phyloP scores from a whole-genome alignment of 257 asterid genomes.

The Striga asiatica region DNA sequence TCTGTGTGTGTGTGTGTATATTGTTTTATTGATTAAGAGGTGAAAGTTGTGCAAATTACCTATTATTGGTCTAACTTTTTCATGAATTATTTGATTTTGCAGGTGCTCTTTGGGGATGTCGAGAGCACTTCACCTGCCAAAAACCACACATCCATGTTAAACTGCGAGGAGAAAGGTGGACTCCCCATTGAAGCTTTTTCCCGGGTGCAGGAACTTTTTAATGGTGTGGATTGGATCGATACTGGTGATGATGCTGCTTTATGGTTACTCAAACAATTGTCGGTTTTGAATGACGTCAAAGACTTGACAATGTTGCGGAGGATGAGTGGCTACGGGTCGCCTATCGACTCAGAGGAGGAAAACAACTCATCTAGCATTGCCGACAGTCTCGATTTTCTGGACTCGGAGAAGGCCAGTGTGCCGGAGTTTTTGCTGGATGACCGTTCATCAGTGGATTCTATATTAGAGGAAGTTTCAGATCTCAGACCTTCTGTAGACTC shows the following conservation, averaged over 20 bases:
- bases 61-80: conserved; percentile 13
- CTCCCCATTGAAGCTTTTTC: conserved; percentile 93
- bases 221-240: conserved; percentile 85
- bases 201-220: conserved; percentile 85
- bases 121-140: conserved; percentile 65
- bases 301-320: conserved; percentile 69
- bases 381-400: conserved; percentile 85
- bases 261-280: conserved; percentile 87
- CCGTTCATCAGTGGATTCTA: conserved; percentile 44
- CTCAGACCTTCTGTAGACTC: conserved; percentile 34
- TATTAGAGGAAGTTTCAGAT: conserved; percentile 49
- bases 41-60: too few relatives aligned
- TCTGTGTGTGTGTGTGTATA: too few relatives aligned
- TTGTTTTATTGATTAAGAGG: too few relatives aligned
- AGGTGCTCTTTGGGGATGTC: conserved; percentile 93
- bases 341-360: conserved; percentile 93
- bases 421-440: conserved; percentile 62
- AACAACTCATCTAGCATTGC: conserved; percentile 81
- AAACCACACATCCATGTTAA: conserved; percentile 55
- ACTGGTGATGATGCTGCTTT: conserved; percentile 76
- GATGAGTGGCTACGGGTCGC: conserved; percentile 70
- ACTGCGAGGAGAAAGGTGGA: conserved; percentile 88
- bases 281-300: conserved; percentile 69
- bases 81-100: conserved; percentile 12
- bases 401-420: conserved; percentile 55